phyloP scores from a whole-genome alignment of 176 grass and related monocot species.

The Oryza longistaminata region DNA sequence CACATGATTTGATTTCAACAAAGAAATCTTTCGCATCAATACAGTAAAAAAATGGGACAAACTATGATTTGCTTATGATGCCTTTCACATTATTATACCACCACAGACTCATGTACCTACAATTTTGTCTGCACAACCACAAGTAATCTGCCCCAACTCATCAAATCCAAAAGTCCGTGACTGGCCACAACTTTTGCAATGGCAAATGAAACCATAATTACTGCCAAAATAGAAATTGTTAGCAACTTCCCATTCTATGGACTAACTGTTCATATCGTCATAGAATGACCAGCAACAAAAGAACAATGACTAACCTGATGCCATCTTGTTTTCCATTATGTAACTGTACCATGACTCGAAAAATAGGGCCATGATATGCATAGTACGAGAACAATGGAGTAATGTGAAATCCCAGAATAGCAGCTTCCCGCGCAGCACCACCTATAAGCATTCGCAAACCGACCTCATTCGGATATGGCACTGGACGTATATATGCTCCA shows the following conservation, averaged over 20 bases:
- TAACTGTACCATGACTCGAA: slow-evolving; percentile 74
- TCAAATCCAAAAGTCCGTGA: slow-evolving; percentile 79
- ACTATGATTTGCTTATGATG: slow-evolving; percentile 6
- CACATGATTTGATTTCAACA: background rate
- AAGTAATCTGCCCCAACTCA: slow-evolving; percentile 80
- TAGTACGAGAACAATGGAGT: slow-evolving; percentile 89
- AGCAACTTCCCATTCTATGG: slow-evolving; percentile 10
- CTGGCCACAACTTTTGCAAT: slow-evolving; percentile 84
- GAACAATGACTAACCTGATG: slow-evolving; percentile 58
- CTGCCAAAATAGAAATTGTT: slow-evolving; percentile 49
- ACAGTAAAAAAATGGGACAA: background rate
- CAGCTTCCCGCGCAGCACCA: slow-evolving; percentile 76
- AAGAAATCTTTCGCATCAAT: background rate
- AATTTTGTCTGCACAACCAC: slow-evolving; percentile 60
- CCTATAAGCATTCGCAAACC: slow-evolving; percentile 98
- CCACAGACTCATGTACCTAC: slow-evolving; percentile 52
- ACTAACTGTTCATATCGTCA: background rate
- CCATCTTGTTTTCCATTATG: slow-evolving; percentile 59
- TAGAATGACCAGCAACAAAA: slow-evolving; percentile 29
- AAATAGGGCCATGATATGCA: slow-evolving; percentile 78
- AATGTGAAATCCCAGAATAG: slow-evolving; percentile 82
- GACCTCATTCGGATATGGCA: slow-evolving; percentile 91
- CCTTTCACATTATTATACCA: background rate
- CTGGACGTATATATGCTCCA: slow-evolving; percentile 85
- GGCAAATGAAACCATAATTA: slow-evolving; percentile 79